A percentile compares a stretch with the other conserved stretches of the same genome.
Conservation (phyloP, 352 stramenopile genomes). For the Peronospora belbahrii region DNA sequence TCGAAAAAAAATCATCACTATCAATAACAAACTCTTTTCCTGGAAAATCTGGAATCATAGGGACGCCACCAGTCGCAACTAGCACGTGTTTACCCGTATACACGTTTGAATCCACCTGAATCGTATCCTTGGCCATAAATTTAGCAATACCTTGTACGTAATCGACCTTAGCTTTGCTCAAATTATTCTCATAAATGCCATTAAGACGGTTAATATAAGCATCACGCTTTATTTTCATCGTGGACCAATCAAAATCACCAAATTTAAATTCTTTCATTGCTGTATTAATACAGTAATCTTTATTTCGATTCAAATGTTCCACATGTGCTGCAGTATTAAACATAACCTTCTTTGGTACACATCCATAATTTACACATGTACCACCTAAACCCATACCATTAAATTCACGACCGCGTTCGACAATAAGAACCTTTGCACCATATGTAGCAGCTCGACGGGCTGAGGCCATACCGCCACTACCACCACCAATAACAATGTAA, state of each 20-base stretch:
- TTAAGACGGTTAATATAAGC: conserved; percentile 94
- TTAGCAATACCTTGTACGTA: conserved; percentile 85
- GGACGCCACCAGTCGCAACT: conserved; percentile 90
- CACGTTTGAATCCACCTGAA: conserved; percentile 30
- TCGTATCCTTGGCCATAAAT: conserved; percentile 74
- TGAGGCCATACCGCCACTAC: conserved; percentile 89
- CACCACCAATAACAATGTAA: conserved; percentile 89
- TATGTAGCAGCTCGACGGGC: conserved; percentile 86
- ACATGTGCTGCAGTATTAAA: conserved; percentile 68
- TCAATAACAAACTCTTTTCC: conserved; percentile 91
- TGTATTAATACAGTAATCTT: conserved; percentile 37
- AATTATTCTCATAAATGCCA: conserved; percentile 89
- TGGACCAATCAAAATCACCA: conserved; percentile 85
- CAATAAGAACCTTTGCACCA: conserved; percentile 50
- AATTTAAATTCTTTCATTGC: conserved; percentile 30
- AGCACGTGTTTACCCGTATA: conserved; percentile 87
- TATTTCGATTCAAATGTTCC: conserved; percentile 56
- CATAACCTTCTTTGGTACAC: conserved; percentile 99
- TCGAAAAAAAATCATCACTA: conserved; percentile 96
- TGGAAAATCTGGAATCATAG: conserved; percentile 72
- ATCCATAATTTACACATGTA: conserved; percentile 99
- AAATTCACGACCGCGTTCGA: conserved; percentile 77
- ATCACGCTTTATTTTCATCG: conserved; percentile 90
- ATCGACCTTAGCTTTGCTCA: conserved; percentile 15
- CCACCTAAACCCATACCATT: conserved; percentile 80